Percentiles rank a stretch among this genome's conserved stretches.
These are phyloP conservation scores for Rhizophora apiculata DNA, from an alignment of 345 rosid species.

Conservation along the genomic window DNA sequence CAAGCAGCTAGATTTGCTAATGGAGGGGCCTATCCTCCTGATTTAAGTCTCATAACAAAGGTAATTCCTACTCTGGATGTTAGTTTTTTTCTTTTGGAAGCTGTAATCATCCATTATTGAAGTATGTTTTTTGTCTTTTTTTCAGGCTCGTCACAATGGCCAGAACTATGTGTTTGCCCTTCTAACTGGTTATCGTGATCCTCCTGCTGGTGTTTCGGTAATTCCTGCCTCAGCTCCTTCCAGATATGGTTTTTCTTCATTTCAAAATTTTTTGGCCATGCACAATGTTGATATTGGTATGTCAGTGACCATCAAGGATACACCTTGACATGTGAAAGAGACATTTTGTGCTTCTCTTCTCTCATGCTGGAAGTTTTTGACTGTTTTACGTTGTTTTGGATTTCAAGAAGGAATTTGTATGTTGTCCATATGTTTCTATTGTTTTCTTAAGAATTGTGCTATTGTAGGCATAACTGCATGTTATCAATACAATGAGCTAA, in stretches of 20 bases:
- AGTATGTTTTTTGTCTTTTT: slow-evolving; percentile 17
- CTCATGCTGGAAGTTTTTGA: not conserved
- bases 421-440: too few relatives aligned
- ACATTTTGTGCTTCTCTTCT: not conserved
- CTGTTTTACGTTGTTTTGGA: not conserved
- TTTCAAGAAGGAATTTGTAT: too few relatives aligned
- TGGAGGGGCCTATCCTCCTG: slow-evolving; percentile 99
- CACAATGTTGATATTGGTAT: not conserved
- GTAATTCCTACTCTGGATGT: slow-evolving; percentile 37
- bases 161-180: slow-evolving; percentile 97
- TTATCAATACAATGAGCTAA: not conserved
- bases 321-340: not conserved
- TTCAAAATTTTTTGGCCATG: not conserved
- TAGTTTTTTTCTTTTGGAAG: slow-evolving; percentile 10
- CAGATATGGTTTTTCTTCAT: not conserved
- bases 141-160: slow-evolving; percentile 98
- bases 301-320: not conserved
- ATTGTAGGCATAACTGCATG: too few relatives aligned
- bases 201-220: slow-evolving; percentile 97
- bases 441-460: too few relatives aligned
- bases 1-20: slow-evolving; percentile 98
- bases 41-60: slow-evolving; percentile 96
- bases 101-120: not conserved
- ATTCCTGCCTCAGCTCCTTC: slow-evolving; percentile 14
- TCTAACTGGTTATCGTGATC: slow-evolving; percentile 95